Conservation (phyloP, 192 early-diverging fungal genomes). For the Backusella australiensis region DNA sequence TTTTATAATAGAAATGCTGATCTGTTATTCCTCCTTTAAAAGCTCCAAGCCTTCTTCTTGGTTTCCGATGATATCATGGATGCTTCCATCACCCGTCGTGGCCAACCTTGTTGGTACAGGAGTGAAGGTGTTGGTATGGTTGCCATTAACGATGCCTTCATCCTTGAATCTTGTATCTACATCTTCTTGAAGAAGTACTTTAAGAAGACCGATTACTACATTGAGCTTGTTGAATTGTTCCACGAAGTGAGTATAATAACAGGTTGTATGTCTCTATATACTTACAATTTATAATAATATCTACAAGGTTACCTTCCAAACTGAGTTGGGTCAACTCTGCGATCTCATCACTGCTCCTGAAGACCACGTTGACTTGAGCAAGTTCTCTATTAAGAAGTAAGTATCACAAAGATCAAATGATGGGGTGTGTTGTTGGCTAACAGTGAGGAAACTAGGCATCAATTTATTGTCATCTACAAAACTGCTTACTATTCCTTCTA, state of each 20-base stretch:
- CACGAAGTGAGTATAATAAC: conserved; percentile 64
- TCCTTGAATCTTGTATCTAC: conserved; percentile 91
- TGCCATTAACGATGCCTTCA: conserved; percentile 97
- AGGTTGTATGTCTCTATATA: not conserved
- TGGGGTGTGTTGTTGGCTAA: not conserved
- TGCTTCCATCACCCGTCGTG: conserved; percentile 90
- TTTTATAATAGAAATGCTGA: not conserved
- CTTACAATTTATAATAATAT: not conserved
- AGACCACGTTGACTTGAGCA: conserved; percentile 86
- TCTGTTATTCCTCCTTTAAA: conserved; percentile 11
- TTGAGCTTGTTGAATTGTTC: conserved; percentile 90
- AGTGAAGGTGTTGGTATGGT: conserved; percentile 77
- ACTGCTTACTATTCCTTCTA: conserved; percentile 99
- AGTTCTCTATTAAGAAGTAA: conserved; percentile 91
- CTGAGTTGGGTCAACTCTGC: conserved; percentile 96
- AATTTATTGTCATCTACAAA: conserved; percentile 97
- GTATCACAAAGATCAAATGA: not conserved
- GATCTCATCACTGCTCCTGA: conserved; percentile 99
- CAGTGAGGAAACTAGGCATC: conserved; percentile 45
- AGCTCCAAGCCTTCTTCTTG: conserved; percentile 98
- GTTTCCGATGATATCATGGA: conserved; percentile 99
- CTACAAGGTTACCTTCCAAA: conserved; percentile 80
- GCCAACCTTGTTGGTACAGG: conserved; percentile 97
- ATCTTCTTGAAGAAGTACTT: conserved; percentile 95
- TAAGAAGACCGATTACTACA: conserved; percentile 77